These are phyloP conservation scores for Neofusicoccum ribis DNA, from an alignment of 2,329 filamentous ascomycete species.

Conservation along the genomic window DNA sequence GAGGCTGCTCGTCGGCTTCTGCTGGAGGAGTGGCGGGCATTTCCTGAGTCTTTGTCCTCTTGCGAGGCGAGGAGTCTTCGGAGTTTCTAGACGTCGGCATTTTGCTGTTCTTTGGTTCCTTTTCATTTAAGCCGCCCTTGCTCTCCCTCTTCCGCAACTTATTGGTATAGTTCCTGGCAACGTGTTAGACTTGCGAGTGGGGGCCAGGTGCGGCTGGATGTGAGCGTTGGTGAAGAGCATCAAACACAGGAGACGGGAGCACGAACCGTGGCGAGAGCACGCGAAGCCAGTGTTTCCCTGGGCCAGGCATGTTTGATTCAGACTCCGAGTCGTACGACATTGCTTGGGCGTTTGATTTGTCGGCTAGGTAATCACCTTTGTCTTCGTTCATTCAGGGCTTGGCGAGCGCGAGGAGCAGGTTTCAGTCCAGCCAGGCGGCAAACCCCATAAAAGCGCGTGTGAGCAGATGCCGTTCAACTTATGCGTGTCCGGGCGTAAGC, in stretches of 20 bases:
- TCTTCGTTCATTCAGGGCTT: constrained; percentile 3
- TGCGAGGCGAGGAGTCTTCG: constrained; percentile 1
- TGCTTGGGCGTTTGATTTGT: not conserved
- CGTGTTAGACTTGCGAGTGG: not conserved
- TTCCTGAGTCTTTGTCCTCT: not conserved
- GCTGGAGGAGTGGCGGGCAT: not conserved
- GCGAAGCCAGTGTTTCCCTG: constrained; percentile 11
- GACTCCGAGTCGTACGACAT: constrained; percentile 8
- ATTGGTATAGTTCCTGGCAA: not conserved
- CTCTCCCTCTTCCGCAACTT: constrained; percentile 10
- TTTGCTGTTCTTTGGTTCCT: not conserved
- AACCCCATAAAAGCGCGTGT: not conserved
- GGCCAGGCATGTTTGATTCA: constrained; percentile 5
- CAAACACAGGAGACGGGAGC: not conserved
- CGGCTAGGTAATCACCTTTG: not conserved
- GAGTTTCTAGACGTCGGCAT: constrained; percentile 1
- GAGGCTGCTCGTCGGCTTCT: not conserved
- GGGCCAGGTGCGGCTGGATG: not conserved
- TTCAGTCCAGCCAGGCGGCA: not conserved
- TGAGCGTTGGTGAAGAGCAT: not conserved
- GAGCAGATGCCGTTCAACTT: not conserved
- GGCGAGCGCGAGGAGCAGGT: not conserved
- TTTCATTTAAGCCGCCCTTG: not conserved
- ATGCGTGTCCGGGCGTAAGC: constrained; percentile 5
- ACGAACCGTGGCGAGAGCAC: not conserved